phyloP scores from a whole-genome alignment of 2,329 filamentous ascomycete genomes.

The Tolypocladium inflatum region DNA sequence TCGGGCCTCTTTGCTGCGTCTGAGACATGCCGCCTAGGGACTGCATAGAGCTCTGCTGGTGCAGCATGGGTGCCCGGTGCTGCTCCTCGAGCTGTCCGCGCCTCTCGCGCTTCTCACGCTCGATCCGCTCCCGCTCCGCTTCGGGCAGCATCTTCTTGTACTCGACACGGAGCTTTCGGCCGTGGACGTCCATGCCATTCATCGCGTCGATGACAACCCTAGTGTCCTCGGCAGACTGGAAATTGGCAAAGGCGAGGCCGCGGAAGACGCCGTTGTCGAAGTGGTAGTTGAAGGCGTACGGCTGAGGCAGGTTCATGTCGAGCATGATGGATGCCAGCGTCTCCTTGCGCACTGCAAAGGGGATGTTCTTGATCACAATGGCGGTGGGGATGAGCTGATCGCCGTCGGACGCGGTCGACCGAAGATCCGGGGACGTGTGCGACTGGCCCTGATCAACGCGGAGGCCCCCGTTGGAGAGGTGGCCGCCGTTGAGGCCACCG shows the following conservation, averaged over 20 bases:
- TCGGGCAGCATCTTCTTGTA: constrained; percentile 99
- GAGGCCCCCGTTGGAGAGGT: constrained; percentile 30
- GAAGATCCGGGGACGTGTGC: constrained; percentile 29
- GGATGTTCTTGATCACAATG: constrained; percentile 99
- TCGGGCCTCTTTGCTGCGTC: constrained; percentile 42
- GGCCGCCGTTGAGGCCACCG: constrained; percentile 23
- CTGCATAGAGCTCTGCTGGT: constrained; percentile 79
- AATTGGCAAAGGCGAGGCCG: constrained; percentile 94
- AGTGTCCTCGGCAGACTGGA: constrained; percentile 91
- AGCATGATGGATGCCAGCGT: constrained; percentile 90
- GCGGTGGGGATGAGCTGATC: constrained; percentile 96
- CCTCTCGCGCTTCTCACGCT: constrained; percentile 92
- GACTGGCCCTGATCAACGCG: constrained; percentile 31
- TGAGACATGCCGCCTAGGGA: constrained; percentile 59
- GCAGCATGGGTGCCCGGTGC: constrained; percentile 69
- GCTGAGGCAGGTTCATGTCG: constrained; percentile 83
- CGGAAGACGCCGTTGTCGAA: constrained; percentile 97
- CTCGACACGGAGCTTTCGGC: constrained; percentile 87
- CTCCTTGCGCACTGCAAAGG: constrained; percentile 96
- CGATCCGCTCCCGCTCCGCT: constrained; percentile 88
- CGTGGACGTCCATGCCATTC: constrained; percentile 93
- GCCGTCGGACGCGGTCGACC: constrained; percentile 40
- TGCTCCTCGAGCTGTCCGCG: constrained; percentile 95
- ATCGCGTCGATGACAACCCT: constrained; percentile 84
- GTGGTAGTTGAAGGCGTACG: constrained; percentile 99